A percentile compares a stretch with the other conserved stretches of the same genome.
phyloP scores from a whole-genome alignment of 2,329 filamentous ascomycete species.

The Helminthosporium solani region DNA sequence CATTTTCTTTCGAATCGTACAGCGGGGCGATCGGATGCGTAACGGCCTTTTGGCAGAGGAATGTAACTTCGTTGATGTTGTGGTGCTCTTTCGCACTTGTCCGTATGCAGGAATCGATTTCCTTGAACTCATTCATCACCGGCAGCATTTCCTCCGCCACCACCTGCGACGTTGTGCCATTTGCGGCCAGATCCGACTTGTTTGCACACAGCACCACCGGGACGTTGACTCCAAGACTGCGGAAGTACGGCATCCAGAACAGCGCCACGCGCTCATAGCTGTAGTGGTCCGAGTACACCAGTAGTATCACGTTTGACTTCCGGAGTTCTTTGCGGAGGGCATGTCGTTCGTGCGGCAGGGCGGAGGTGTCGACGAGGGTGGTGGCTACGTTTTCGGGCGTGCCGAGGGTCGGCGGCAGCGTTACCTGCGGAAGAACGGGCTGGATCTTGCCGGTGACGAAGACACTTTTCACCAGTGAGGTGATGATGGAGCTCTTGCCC shows the following conservation, averaged over 20 bases:
- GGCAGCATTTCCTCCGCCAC: conserved; percentile 97
- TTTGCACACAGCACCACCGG: conserved; percentile 96
- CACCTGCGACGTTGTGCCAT: conserved; percentile 76
- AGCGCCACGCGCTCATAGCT: conserved; percentile 96
- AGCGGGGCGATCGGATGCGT: conserved; percentile 95
- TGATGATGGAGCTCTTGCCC: conserved; percentile 64
- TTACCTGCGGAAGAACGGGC: conserved; percentile 89
- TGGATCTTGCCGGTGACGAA: conserved; percentile 97
- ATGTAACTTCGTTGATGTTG: conserved; percentile 94
- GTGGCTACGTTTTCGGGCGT: conserved; percentile 97
- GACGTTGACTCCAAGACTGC: conserved; percentile 96
- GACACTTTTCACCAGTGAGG: conserved; percentile 93
- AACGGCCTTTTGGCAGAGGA: conserved; percentile 96
- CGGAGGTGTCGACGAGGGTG: conserved; percentile 95
- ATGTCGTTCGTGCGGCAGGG: conserved; percentile 87
- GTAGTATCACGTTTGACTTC: conserved; percentile 93
- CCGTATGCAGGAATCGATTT: conserved; percentile 96
- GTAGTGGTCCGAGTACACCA: conserved; percentile 98
- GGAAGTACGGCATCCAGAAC: conserved; percentile 98
- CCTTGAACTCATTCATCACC: conserved; percentile 97
- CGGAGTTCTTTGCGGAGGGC: conserved; percentile 90
- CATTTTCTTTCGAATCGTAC: conserved; percentile 87
- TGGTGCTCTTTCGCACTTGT: conserved; percentile 88
- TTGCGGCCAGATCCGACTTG: conserved; percentile 84
- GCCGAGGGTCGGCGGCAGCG: conserved; percentile 86